These are phyloP conservation scores for Musa balbisiana DNA, from an alignment of 202 grass and related monocot species.

Conservation along the genomic window DNA sequence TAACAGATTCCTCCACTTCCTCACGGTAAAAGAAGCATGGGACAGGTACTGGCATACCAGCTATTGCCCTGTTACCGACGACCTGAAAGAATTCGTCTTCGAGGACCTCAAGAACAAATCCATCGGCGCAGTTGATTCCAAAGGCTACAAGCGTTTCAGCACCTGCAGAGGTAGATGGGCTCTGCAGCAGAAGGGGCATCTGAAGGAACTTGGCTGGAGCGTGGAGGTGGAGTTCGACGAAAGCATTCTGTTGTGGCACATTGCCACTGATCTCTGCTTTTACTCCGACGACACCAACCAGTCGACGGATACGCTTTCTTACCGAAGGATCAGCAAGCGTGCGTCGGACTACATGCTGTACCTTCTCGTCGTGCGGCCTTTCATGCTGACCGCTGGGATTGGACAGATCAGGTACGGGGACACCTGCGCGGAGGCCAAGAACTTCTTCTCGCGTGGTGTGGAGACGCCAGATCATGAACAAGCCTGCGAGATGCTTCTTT, in stretches of 20 bases:
- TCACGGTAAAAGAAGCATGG: slow-evolving; percentile 35
- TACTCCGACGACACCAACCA: not conserved
- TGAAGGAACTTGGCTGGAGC: slow-evolving; percentile 44
- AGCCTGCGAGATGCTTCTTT: not conserved
- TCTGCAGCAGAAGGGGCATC: slow-evolving; percentile 34
- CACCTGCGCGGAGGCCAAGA: slow-evolving; percentile 32
- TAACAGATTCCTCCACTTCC: not conserved
- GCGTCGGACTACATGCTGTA: slow-evolving; percentile 4
- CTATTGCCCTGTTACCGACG: not conserved
- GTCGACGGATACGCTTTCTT: not conserved
- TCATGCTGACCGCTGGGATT: slow-evolving; percentile 15
- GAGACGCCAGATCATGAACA: not conserved
- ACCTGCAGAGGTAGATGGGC: slow-evolving; percentile 51
- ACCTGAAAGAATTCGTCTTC: slow-evolving; percentile 34
- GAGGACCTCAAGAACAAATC: slow-evolving; percentile 44
- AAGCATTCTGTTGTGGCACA: slow-evolving; percentile 57
- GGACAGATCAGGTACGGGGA: not conserved
- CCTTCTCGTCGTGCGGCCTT: slow-evolving; percentile 18
- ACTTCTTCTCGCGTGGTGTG: slow-evolving; percentile 15
- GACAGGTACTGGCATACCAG: slow-evolving; percentile 28
- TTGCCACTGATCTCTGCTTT: slow-evolving; percentile 40
- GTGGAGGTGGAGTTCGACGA: slow-evolving; percentile 52
- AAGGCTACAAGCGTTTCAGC: slow-evolving; percentile 40
- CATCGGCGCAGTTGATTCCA: slow-evolving; percentile 19
- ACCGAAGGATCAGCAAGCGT: not conserved